These are phyloP conservation scores for Trichoderma breve DNA, from an alignment of 2,329 filamentous ascomycete species.

Conservation along the genomic window DNA sequence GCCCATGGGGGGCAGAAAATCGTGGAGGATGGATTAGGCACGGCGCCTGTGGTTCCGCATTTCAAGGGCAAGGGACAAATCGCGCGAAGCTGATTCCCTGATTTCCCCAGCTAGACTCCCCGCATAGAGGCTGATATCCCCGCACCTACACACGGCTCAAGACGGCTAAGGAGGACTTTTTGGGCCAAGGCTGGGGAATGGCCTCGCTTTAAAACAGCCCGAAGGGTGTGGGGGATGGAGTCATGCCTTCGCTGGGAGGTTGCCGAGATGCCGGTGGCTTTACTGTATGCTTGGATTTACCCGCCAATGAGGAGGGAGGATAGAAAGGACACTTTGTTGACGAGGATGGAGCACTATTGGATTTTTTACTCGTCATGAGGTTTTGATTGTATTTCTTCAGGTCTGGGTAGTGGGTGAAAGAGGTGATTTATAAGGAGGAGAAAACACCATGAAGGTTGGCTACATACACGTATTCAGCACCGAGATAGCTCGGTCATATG, in stretches of 20 bases:
- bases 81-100: background rate
- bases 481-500: background rate
- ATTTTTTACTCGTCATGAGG: background rate
- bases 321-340: background rate
- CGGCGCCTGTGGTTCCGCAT: background rate
- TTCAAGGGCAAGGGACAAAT: background rate
- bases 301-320: constrained; percentile 8
- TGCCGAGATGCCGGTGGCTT: constrained; percentile 15
- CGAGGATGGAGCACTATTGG: background rate
- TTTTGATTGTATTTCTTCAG: background rate
- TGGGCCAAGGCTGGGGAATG: background rate
- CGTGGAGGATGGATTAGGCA: background rate
- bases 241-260: background rate
- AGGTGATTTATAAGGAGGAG: background rate
- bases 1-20: background rate
- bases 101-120: background rate
- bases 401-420: background rate
- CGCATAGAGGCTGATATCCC: background rate
- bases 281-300: background rate
- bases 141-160: background rate
- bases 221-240: background rate
- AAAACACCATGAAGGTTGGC: background rate
- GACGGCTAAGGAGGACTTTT: background rate
- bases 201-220: constrained; percentile 4
- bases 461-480: background rate